Conservation (phyloP, 305 asterid species). For the Rubia peregrina region DNA sequence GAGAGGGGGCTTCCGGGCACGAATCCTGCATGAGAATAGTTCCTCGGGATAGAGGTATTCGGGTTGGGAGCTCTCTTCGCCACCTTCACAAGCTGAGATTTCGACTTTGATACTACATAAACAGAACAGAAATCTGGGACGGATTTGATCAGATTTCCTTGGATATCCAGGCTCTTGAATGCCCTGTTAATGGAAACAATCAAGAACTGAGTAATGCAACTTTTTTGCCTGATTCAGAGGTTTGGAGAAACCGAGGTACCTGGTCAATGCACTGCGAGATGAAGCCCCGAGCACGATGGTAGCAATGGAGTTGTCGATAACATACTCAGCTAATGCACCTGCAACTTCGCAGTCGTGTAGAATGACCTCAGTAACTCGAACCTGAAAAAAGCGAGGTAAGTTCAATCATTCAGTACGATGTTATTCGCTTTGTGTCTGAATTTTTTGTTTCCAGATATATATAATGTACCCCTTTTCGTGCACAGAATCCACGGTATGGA, state of each 20-base stretch:
- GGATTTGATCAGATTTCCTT: slow-evolving; percentile 34
- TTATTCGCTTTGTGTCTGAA: not conserved
- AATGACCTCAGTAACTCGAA: slow-evolving; percentile 63
- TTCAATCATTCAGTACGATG: not conserved
- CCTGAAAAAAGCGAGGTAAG: slow-evolving; percentile 25
- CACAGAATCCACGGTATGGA: slow-evolving; percentile 70
- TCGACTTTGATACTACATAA: slow-evolving; percentile 46
- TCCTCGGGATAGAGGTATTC: slow-evolving; percentile 17
- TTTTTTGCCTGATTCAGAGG: not conserved
- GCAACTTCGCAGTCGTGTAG: slow-evolving; percentile 53
- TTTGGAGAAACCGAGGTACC: slow-evolving; percentile 26
- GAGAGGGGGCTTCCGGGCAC: slow-evolving; percentile 13
- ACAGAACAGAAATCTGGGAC: slow-evolving; percentile 64
- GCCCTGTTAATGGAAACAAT: slow-evolving; percentile 40
- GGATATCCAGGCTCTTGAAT: slow-evolving; percentile 51
- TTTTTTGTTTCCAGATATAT: not conserved
- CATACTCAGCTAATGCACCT: slow-evolving; percentile 41
- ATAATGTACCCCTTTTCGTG: slow-evolving; percentile 67
- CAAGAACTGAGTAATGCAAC: not conserved
- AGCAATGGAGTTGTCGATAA: slow-evolving; percentile 27
- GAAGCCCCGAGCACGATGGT: slow-evolving; percentile 59
- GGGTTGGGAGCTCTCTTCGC: slow-evolving; percentile 25
- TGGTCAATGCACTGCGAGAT: slow-evolving; percentile 44
- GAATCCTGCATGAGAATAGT: slow-evolving; percentile 1
- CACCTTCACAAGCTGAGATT: slow-evolving; percentile 35